Base-by-base conservation (phyloP, 768 basidiomycete species). In the Mycena latifolia region DNA sequence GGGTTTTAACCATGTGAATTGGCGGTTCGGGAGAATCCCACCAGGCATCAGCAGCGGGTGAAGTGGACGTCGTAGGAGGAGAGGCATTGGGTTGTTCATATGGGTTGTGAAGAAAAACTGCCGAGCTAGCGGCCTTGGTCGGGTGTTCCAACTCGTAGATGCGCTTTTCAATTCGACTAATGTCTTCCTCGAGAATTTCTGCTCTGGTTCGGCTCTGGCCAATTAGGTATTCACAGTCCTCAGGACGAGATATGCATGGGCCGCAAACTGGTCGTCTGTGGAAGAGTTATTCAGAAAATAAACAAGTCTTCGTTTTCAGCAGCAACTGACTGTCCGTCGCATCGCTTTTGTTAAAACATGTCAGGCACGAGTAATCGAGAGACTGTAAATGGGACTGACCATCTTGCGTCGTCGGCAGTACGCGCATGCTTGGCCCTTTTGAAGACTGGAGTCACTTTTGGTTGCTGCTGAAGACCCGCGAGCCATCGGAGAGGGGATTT, bases 171-270 rank as follows among this genome's bases (percentile, higher is more conserved):
- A 89, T 73, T 14, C 79, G 79, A 0, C 78, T 73, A 18, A 89
- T 78, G 20, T 85, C 78, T n/a, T 86, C 83, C 71, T 89, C 86
- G 18, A 89, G 73, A 7, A 80, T 77, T 65, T 88, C 77, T 0
- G 81, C 86, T 18, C 77, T 79, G 0, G 88, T 81, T 10, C 80
- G 84, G 20, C 81, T 82, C 22, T 78, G 77, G 1, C 79, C 81
- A 46, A 82, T 79, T 0, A 81, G 81, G 67, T 89, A 90, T 77
- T 90, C 88, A 66, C 89, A 90, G 65, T 89, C 88, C 10, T 86
- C 86, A 0, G 73, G 71, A n/a, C 85, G 77, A 63, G 82, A 79
- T 1, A 80, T 81, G 11, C 89, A 90, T 67, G 82, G 86, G 0
- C 80, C 79, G 58, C 89, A 90, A 3, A 84, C 72, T 0, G 89